Evolutionary conservation across 306 rosid species (phyloP), one percentile per base, ranked within the genome.

Genomic region (Vigna nakashimae): DNA sequence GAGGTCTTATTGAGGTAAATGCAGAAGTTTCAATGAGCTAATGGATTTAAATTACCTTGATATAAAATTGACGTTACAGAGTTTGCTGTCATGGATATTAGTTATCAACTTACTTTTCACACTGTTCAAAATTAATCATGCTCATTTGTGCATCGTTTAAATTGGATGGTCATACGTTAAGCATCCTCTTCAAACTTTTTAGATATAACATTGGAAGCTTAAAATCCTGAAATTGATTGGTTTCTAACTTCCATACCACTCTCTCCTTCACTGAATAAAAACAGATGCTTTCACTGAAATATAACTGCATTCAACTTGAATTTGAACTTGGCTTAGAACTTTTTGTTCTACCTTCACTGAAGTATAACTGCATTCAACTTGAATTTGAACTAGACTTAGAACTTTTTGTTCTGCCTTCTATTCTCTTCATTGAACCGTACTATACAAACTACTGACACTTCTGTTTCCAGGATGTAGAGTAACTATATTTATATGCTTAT

Each of bases 251-350:
- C 38, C 24, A 11, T 17, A 12, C 32, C 62, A 57, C n/a, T 56
- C 45, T 50, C 62, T 55, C 69, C 40, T 57, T 76, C 55, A 26
- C 24, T 30, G 22, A 42, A 57, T 69, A 51, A 78, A 45, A 9
- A 16, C 24, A 46, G 18, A 34, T 69, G 43, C 43, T 59, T 78
- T 48, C 32, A 49, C 65, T 20, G 43, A 53, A 77, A 45, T 76
- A n/a, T 34, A 59, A 14, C 42, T 15, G 55, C 58, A 26, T 17
- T 60, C 14, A 0, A 42, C 32, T 20, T 34, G 60, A 2, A 9
- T 53, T 66, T 40, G 56, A 65, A 52, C 69, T 67, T 66, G 80
- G 46, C 50, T 22, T 36, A 14, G 58, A 49, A 67, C 46, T 58
- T 57, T 56, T 26, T 48, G 8, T 67, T 38, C 51, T 76, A n/a